Conservation (phyloP, 108 stramenopile species). For the Cylindrotheca closterium region DNA sequence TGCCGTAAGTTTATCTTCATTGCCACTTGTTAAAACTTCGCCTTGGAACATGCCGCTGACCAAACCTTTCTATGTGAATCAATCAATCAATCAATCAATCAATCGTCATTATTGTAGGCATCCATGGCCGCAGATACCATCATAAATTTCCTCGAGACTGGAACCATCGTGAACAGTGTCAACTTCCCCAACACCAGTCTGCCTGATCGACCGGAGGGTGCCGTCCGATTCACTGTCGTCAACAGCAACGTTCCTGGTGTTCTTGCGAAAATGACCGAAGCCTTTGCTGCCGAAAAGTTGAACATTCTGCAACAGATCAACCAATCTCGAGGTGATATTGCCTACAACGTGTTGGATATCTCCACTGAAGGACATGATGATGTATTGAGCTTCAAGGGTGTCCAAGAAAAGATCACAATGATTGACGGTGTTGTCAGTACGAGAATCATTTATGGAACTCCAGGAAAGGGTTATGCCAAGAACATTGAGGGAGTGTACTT, state of each 20-base stretch:
- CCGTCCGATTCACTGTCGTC: conserved; percentile 86
- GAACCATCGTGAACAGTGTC: conserved; percentile 85
- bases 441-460: conserved; percentile 73
- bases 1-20: conserved; percentile 43
- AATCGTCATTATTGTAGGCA: conserved; percentile 30
- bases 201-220: conserved; percentile 52
- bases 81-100: not conserved
- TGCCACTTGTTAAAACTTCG: too few relatives aligned
- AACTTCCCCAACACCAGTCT: conserved; percentile 86
- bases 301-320: conserved; percentile 94
- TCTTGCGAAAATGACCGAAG: conserved; percentile 83
- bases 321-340: conserved; percentile 80
- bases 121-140: conserved; percentile 92
- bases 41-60: not conserved
- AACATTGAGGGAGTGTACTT: conserved; percentile 87
- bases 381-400: conserved; percentile 69
- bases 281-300: conserved; percentile 64
- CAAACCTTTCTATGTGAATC: not conserved
- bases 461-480: conserved; percentile 87
- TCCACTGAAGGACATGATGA: conserved; percentile 56
- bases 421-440: conserved; percentile 83
- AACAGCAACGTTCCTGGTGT: conserved; percentile 89
- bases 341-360: conserved; percentile 92
- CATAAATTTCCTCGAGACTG: conserved; percentile 80
- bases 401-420: conserved; percentile 89